Percentiles rank a stretch among this genome's conserved stretches.
Conservation (phyloP, 768 basidiomycete genomes). For the Rhodosporidiobolus sp. region DNA sequence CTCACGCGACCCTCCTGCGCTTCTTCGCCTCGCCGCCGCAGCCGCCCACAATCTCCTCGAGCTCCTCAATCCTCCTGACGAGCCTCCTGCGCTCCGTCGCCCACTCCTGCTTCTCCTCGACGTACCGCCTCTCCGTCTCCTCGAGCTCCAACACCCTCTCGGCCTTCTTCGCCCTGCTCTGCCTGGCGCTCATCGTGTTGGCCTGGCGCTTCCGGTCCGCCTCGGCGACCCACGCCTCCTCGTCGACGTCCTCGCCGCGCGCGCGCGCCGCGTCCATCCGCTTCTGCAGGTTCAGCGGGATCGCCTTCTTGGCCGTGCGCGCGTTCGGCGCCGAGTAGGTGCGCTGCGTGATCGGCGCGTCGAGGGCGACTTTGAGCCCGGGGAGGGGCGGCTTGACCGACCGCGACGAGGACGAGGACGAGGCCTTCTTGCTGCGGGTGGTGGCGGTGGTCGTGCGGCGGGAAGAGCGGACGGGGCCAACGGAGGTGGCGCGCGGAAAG, state of each 20-base stretch:
- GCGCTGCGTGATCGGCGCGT: slow-evolving; percentile 3
- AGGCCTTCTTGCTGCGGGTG: not conserved
- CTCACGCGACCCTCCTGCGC: not conserved
- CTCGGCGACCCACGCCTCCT: not conserved
- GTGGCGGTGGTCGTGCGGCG: not conserved
- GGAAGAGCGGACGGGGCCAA: no score
- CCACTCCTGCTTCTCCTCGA: slow-evolving; percentile 4
- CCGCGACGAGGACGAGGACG: not conserved
- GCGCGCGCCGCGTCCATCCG: not conserved
- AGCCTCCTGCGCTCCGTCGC: not conserved
- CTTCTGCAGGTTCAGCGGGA: not conserved
- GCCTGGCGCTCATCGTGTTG: slow-evolving; percentile 23
- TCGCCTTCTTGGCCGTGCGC: slow-evolving; percentile 1
- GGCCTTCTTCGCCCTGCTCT: slow-evolving; percentile 16
- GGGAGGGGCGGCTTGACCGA: not conserved
- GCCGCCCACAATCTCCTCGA: not conserved
- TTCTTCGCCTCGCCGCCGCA: not conserved
- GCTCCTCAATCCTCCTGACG: not conserved
- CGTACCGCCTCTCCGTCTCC: not conserved
- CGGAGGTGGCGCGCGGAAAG: no score
- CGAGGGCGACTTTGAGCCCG: slow-evolving; percentile 1
- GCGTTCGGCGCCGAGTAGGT: not conserved
- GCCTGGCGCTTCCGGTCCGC: not conserved
- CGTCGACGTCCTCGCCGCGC: not conserved
- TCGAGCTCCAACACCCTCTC: not conserved